A percentile compares a stretch with the other conserved stretches of the same genome.
phyloP scores from a whole-genome alignment of 805 yeast species.

The Candida palmyrensis region DNA sequence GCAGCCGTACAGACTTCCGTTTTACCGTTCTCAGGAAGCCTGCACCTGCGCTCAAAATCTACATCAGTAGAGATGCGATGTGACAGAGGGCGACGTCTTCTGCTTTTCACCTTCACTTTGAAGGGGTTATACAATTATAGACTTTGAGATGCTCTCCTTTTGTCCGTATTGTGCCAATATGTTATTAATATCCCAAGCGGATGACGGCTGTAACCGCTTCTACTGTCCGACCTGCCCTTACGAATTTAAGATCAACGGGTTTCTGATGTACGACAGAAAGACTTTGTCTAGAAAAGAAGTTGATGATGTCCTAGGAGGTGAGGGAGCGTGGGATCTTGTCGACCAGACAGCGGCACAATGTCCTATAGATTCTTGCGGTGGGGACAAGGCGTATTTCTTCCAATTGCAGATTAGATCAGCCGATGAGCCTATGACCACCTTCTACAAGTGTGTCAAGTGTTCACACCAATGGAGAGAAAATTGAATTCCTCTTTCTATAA shows the following conservation, averaged over 20 bases:
- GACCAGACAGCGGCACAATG: slow-evolving; percentile 94
- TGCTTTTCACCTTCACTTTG: no score
- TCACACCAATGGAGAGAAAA: slow-evolving; percentile 97
- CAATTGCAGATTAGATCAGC: slow-evolving; percentile 96
- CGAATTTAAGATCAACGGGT: slow-evolving; percentile 80
- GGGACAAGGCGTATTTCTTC: slow-evolving; percentile 90
- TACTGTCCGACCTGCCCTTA: slow-evolving; percentile 95
- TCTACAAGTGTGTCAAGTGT: slow-evolving; percentile 91
- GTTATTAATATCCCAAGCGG: slow-evolving; percentile 63
- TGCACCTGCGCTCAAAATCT: no score
- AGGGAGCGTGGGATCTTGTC: slow-evolving; percentile 98
- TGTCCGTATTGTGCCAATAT: slow-evolving; percentile 94
- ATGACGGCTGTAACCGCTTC: slow-evolving; percentile 57
- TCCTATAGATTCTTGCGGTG: slow-evolving; percentile 81
- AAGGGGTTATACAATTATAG: no score
- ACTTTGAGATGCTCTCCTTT: slow-evolving; percentile 87
- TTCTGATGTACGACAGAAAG: slow-evolving; percentile 82
- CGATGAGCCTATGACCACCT: slow-evolving; percentile 99
- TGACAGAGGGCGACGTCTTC: no score
- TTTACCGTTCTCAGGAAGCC: no score
- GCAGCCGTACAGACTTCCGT: no score
- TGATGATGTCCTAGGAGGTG: slow-evolving; percentile 95
- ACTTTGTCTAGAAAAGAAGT: slow-evolving; percentile 81
- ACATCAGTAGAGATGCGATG: no score
- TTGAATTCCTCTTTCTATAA: no score